Base-by-base conservation (phyloP, 2,329 filamentous ascomycete species). In the Eurotiales sp. region DNA sequence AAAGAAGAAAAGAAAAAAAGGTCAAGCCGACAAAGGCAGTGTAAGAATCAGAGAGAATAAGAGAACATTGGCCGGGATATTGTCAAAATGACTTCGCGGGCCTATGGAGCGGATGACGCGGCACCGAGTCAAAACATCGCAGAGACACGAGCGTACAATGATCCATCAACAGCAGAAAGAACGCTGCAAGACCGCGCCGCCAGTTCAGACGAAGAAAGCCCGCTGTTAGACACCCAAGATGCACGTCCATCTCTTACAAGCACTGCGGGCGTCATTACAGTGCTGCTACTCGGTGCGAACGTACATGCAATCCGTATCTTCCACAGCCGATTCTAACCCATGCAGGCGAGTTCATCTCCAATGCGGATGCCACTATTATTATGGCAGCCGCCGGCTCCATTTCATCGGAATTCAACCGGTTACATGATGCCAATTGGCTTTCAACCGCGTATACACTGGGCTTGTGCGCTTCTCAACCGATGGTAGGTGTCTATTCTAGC, bases 361-460 rank as follows among this genome's bases (percentile, higher is more conserved):
- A 84, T 50, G 78, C 80, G 14, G 86, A 90, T 60, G 69, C 72
- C 0, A 84, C 82, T 1, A 70, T 89, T 0, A 77, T 89, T 0
- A 69, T 89, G 27, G 85, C 86, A 0, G 86, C 85, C 0, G 82
- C 86, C 52, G 78, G 80, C 1, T 72, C 72, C 3, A 83, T 85
- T 47, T 78, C 81, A 0, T 85, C 82, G 8, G 78, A 84, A 49
- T 85, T 85, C 58, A 70, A 77, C 48, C 72, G 75, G 29, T 61
- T 85, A 4, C 75, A 74, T 14, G 75, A 79, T 46, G 82, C 81
- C 3, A 81, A 76, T 53, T 83, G 82, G 80, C 61, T 83, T 10
- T 76, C 80, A 14, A 80, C 77, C 3, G 72, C 71, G 34, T 81
- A 80, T 55, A 67, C 73, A 1, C 61, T 83, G 12, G 77, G 78